Percentiles rank a stretch among this genome's conserved stretches.
phyloP scores from a whole-genome alignment of 768 basidiomycete species.

The Paxillus ammoniavirescens region DNA sequence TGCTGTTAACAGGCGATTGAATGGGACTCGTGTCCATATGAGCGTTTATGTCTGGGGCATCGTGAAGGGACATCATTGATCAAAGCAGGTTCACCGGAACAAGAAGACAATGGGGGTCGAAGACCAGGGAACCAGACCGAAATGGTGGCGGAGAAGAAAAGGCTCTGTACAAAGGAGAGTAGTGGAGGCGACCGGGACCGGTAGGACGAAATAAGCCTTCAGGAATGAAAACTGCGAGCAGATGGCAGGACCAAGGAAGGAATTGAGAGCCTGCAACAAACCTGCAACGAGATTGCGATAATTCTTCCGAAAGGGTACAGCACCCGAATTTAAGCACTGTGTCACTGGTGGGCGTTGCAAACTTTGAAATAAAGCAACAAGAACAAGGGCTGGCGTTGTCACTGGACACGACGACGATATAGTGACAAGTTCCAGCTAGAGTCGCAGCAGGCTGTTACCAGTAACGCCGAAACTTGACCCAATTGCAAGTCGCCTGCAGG shows the following conservation, averaged over 20 bases:
- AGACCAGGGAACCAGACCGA: not conserved
- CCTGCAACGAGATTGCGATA: conserved; percentile 9
- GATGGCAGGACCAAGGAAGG: not conserved
- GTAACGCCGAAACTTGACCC: too few relatives aligned
- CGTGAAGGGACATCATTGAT: conserved; percentile 20
- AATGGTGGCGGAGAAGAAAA: not conserved
- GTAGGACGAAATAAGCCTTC: not conserved
- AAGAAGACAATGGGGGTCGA: conserved; percentile 1
- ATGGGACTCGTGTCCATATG: conserved; percentile 20
- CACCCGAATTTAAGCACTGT: conserved; percentile 2
- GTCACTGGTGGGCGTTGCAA: not conserved
- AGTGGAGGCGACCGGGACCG: not conserved
- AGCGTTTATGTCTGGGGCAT: conserved; percentile 14
- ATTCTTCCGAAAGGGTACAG: conserved; percentile 7
- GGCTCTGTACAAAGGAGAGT: not conserved
- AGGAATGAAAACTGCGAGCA: not conserved
- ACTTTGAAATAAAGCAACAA: not conserved
- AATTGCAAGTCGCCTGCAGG: too few relatives aligned
- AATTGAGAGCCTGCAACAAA: conserved; percentile 2
- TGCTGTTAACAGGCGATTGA: conserved; percentile 10
- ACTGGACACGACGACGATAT: too few relatives aligned
- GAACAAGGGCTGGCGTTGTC: too few relatives aligned
- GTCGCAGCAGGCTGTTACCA: too few relatives aligned
- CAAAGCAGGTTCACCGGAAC: conserved; percentile 5
- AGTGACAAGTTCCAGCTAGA: too few relatives aligned